A percentile compares a stretch with the other conserved stretches of the same genome.
These are phyloP conservation scores for Arbutus unedo DNA, from an alignment of 148 eudicot genomes.

Conservation along the genomic window DNA sequence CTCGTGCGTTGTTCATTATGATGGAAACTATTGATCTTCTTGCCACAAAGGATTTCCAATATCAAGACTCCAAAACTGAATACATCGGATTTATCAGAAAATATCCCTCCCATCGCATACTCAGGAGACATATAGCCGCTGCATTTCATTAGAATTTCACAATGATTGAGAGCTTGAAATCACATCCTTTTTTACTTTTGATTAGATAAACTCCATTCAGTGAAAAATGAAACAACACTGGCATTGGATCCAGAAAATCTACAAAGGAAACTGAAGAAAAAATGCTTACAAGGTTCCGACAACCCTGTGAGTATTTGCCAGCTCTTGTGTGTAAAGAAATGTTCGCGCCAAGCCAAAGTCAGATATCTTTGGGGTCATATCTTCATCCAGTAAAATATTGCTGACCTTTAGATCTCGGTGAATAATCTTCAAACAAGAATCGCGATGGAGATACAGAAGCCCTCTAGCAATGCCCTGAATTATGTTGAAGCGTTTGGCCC, in stretches of 20 bases:
- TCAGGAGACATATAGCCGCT: slow-evolving; percentile 21
- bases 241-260: not conserved
- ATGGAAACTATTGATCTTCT: slow-evolving; percentile 15
- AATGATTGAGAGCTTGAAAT: not conserved
- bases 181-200: not conserved
- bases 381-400: slow-evolving; percentile 24
- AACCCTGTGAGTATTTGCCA: not conserved
- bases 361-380: slow-evolving; percentile 21
- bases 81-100: slow-evolving; percentile 25
- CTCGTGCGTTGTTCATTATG: not conserved
- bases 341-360: slow-evolving; percentile 13
- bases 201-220: not conserved
- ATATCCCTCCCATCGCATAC: slow-evolving; percentile 24
- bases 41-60: slow-evolving; percentile 15
- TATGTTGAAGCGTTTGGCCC: slow-evolving; percentile 1
- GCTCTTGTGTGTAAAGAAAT: not conserved
- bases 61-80: slow-evolving; percentile 26
- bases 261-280: not conserved
- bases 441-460: slow-evolving; percentile 7
- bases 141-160: not conserved
- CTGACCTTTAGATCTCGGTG: slow-evolving; percentile 28
- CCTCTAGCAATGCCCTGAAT: slow-evolving; percentile 11
- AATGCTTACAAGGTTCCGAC: not conserved
- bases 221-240: not conserved
- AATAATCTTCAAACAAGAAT: slow-evolving; percentile 9